Evolutionary conservation across 108 stramenopile genomes (phyloP), one percentile per base, ranked within the genome.

Genomic region (Nannochloropsis gaditana): DNA sequence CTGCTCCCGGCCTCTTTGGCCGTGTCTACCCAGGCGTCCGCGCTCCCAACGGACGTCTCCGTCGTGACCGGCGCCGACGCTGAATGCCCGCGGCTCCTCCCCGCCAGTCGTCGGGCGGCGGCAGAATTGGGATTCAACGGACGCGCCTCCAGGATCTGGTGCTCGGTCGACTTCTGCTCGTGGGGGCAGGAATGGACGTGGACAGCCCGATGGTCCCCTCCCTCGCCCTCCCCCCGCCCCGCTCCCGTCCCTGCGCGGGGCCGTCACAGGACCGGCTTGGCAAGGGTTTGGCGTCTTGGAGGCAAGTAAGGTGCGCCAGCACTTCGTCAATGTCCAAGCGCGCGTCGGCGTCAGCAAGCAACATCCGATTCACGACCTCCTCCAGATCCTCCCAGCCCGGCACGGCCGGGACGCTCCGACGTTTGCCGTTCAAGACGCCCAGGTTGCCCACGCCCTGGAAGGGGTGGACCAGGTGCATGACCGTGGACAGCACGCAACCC

Each of bases 361-460:
- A 73, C 59, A 73, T 73, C 59, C 59, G 59, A 73, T 73, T n/a
- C 15, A 73, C n/a, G 19, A 73, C 15, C 59, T 73, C 59, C 59
- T 73, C 19, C 8, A 73, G 19, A 3, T 73, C 59, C 3, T n/a
- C 6, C 59, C n/a, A 15, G 59, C 59, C 59, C 4, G 15, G 19
- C 2, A 4, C 59, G 15, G 19, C 59, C 59, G 15, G 19, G 83
- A 83, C 45, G 44, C 19, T 44, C 21, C 41, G 45, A 80, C 50
- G 82, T 81, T 42, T 86, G n/a, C 73, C 82, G 8, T 94, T 94
- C 44, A 97, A 79, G 86, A 97, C 96, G 8, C 94, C 97, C 9
- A 97, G 92, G 88, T 94, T 95, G 85, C 95, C 95, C 4, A 92
- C 95, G 84, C 96, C 96, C 59, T 89, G 89, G 86, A 97, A 97